Percentiles rank a stretch among this genome's conserved stretches.
phyloP scores from a whole-genome alignment of 176 grass and related monocot species.

The Paspalum vaginatum region DNA sequence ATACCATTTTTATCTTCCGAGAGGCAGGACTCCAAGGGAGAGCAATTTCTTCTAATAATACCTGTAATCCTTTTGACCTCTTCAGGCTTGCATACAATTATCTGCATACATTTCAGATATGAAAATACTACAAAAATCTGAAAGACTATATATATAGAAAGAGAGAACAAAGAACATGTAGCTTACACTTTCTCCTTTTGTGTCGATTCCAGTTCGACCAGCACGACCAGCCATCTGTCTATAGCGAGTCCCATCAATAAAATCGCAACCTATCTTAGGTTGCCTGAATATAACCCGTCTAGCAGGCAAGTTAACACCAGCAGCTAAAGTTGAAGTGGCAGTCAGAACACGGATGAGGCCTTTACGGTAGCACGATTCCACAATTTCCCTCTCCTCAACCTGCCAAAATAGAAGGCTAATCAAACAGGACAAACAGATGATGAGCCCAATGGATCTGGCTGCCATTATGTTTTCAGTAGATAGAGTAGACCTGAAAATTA shows the following conservation, averaged over 20 bases:
- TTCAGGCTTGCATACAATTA: slow-evolving; percentile 91
- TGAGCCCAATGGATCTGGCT: neutral
- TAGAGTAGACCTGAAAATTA: no score
- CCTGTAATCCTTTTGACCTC: slow-evolving; percentile 78
- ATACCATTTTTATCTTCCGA: slow-evolving; percentile 99
- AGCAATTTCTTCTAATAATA: slow-evolving; percentile 76
- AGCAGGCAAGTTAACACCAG: slow-evolving; percentile 97
- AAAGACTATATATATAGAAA: neutral
- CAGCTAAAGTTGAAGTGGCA: slow-evolving; percentile 95
- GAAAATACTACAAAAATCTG: slow-evolving; percentile 9
- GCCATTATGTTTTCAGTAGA: no score
- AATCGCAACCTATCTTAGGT: slow-evolving; percentile 85
- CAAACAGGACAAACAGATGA: slow-evolving; percentile 25
- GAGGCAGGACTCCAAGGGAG: slow-evolving; percentile 86
- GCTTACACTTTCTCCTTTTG: slow-evolving; percentile 98
- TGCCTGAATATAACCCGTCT: slow-evolving; percentile 98
- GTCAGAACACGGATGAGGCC: slow-evolving; percentile 90
- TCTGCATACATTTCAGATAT: slow-evolving; percentile 66
- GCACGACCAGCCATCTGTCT: slow-evolving; percentile 98
- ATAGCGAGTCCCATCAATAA: slow-evolving; percentile 96
- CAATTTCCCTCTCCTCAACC: slow-evolving; percentile 96
- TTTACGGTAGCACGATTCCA: slow-evolving; percentile 95
- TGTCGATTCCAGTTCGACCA: slow-evolving; percentile 97
- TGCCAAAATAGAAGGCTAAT: slow-evolving; percentile 38
- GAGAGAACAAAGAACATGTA: slow-evolving; percentile 22